Evolutionary conservation across 2,329 filamentous ascomycete species (phyloP), one percentile per base, ranked within the genome.

Genomic region (Aspergillus sp.): DNA sequence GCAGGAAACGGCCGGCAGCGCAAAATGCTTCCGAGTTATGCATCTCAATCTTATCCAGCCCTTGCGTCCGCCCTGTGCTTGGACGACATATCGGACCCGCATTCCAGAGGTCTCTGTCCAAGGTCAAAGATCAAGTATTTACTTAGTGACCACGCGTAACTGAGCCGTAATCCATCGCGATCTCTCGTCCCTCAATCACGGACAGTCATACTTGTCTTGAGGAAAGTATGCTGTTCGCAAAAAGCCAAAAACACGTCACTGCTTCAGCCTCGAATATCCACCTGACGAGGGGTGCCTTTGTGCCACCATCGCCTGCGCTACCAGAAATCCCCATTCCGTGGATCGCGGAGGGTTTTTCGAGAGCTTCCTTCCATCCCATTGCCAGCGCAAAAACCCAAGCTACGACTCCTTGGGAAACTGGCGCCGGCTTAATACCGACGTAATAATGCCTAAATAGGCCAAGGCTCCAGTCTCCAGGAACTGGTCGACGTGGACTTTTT

Each of bases 201-300:
- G 21, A 19, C 19, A 21, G 21, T 8, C 24, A 53, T 46, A 21
- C 52, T 47, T 31, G 23, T 47, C 35, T 40, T 15, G 7, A 40
- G 47, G 33, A 43, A 55, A 47, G 31, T 15, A 37, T 44, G 53
- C 17, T 43, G 17, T 50, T 23, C 3, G 12, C 15, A 37, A 51
- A 51, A 40, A 21, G 35, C 24, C 31, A 33, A 48, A 47, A 43
- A 41, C 53, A 55, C 53, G 53, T 50, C 53, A 49, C 46, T 55
- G 41, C 37, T 55, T 49, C 45, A 55, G 53, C 53, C 45, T 43
- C 53, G 45, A 50, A 11, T 47, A 55, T n/a, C 45, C 52, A 55
- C 35, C 53, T 55, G 52, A 55, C 43, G 37, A 49, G 44, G 33
- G 47, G 37, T 55, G 52, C 53, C 46, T 49, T 50, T 55, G 53